These are phyloP conservation scores for Coccomyxa subellipsoidea DNA, from an alignment of 163 green algal genomes.

Conservation along the genomic window DNA sequence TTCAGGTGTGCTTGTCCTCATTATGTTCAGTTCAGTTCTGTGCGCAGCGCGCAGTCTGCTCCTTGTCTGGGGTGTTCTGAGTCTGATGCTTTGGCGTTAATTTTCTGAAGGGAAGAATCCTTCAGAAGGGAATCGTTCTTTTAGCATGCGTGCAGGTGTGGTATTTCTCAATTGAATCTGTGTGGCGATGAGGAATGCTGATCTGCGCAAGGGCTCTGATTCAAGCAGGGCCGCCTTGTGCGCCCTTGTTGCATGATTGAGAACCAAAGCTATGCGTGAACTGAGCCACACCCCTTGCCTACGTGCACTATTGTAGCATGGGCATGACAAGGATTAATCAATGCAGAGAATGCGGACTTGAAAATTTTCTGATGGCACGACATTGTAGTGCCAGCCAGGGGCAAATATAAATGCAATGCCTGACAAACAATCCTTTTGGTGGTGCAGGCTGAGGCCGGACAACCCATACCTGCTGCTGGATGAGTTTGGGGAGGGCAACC, in stretches of 20 bases:
- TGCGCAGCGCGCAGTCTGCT: background rate
- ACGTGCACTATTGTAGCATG: too few relatives aligned
- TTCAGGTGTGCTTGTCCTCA: conserved; percentile 32
- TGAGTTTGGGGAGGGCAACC: background rate
- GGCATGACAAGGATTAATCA: too few relatives aligned
- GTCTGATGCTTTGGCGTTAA: background rate
- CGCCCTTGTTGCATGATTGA: background rate
- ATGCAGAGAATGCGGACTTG: background rate
- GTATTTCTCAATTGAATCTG: too few relatives aligned
- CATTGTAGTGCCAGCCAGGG: background rate
- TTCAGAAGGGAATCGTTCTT: background rate
- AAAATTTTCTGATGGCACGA: background rate
- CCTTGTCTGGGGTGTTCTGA: background rate
- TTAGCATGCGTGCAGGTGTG: background rate
- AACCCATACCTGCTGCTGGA: conserved; percentile 13
- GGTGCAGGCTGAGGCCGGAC: conserved; percentile 4
- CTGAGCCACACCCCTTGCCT: background rate
- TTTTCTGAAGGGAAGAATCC: background rate
- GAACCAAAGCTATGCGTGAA: background rate
- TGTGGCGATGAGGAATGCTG: conserved; percentile 2
- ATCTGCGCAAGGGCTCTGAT: conserved; percentile 12
- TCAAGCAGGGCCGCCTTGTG: background rate
- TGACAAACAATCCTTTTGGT: too few relatives aligned
- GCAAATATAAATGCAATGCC: background rate
- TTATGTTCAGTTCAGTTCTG: background rate